Conservation (phyloP, 192 early-diverging fungal species). For the Endogone sp. region DNA sequence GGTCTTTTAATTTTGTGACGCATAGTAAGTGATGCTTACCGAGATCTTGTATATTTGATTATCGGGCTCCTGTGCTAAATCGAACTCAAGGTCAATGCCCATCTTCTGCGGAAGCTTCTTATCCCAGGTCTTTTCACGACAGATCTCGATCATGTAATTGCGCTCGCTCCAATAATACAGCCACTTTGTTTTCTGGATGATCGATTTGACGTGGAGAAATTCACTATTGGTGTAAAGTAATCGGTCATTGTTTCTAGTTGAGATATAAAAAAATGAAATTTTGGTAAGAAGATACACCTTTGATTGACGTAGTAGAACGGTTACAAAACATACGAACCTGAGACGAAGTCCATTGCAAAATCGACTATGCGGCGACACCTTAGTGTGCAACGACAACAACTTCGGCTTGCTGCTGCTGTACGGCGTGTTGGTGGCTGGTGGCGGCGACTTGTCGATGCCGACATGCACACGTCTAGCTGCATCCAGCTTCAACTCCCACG, state of each 20-base stretch:
- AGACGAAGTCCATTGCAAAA: constrained; percentile 23
- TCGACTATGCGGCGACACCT: constrained; percentile 22
- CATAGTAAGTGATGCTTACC: no score
- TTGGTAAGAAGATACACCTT: neutral
- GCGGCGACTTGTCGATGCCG: no score
- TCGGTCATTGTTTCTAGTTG: constrained; percentile 14
- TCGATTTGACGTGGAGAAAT: constrained; percentile 14
- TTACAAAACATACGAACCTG: constrained; percentile 7
- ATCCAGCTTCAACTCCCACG: constrained; percentile 32
- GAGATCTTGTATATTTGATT: constrained; percentile 17
- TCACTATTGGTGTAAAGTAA: constrained; percentile 22
- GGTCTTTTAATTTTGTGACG: no score
- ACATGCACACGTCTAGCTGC: constrained; percentile 27
- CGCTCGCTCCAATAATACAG: constrained; percentile 28
- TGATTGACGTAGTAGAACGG: neutral
- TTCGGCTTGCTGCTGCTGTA: no score
- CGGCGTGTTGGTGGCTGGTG: no score
- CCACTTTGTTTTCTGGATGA: constrained; percentile 34
- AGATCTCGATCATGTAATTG: constrained; percentile 34
- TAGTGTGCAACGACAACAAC: no score
- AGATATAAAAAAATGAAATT: neutral
- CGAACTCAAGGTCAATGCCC: constrained; percentile 14
- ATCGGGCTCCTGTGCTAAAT: constrained; percentile 13
- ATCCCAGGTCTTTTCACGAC: constrained; percentile 36
- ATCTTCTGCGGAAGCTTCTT: constrained; percentile 1